Evolutionary conservation across 225 moss, liverwort and hornwort genomes (phyloP), one percentile per base, ranked within the genome.

Genomic region (Asterella californica): DNA sequence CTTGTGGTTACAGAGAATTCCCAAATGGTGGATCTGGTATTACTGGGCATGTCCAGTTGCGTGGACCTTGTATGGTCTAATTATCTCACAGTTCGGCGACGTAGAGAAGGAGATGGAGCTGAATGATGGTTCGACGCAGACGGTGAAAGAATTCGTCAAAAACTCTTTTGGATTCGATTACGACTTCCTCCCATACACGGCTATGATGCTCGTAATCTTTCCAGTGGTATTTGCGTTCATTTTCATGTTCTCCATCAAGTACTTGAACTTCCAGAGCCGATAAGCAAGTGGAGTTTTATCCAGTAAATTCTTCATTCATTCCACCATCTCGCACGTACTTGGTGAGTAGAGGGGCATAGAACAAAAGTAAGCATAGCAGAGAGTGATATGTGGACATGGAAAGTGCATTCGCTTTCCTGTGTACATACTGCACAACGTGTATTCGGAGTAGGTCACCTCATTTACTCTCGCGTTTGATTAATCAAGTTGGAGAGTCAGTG

Each of bases 21-120:
- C 86, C 18, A 30, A 18, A 45, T 86, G 86, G 86, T 86, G 83
- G 81, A 70, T 81, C 10, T 86, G 86, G 86, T 86, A 86, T 10
- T 86, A 86, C 55, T 83, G 81, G 78, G 42, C 68, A 15, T 78
- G 83, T 64, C 86, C 86, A 70, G 76, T 83, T 14, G 76, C 86
- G 6, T 86, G 86, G 86, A 83, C 83, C 62, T 24, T 86, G 29
- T 82, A 86, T 69, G 86, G 86, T 60, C 68, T 83, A 6, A 45
- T 86, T 42, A 74, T 36, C 14, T 80, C 86, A 60, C 86, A 86
- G 25, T 83, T 86, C 60, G 86, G 83, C 0, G 69, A 86, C 27
- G 74, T 80, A 0, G 4, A 45, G 17, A 22, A 47, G 0, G 12
- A 2, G 14, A 10, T 83, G 49, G 12, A 24, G 2, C 77, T 77